Percentiles rank a stretch among this genome's conserved stretches.
Conservation (phyloP, 2,329 filamentous ascomycete species). For the Cercospora brassicicola region DNA sequence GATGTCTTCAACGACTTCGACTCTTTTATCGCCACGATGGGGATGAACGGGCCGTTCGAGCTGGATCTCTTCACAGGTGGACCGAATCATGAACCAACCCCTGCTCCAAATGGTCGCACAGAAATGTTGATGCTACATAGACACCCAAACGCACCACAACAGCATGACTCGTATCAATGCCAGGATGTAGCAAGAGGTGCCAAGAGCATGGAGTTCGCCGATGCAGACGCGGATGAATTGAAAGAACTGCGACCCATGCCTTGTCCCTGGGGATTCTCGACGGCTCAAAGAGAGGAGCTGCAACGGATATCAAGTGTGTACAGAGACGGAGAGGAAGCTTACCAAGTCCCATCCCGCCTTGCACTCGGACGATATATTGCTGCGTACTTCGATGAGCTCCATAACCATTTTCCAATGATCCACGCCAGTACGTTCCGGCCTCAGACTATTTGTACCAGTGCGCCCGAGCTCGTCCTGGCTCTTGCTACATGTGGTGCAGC, state of each 20-base stretch:
- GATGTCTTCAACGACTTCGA: slow-evolving; percentile 16
- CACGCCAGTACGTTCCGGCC: slow-evolving; percentile 8
- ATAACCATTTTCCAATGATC: slow-evolving; percentile 8
- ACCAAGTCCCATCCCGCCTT: background rate
- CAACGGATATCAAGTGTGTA: background rate
- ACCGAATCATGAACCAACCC: background rate
- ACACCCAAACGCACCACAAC: background rate
- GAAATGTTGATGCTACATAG: slow-evolving; percentile 4
- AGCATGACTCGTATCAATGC: background rate
- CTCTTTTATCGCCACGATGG: slow-evolving; percentile 18
- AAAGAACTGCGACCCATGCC: slow-evolving; percentile 8
- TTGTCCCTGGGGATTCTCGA: slow-evolving; percentile 6
- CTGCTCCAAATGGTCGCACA: background rate
- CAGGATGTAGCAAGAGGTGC: background rate
- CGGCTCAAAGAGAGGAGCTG: background rate
- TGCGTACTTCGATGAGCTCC: slow-evolving; percentile 12
- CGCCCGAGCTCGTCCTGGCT: slow-evolving; percentile 10
- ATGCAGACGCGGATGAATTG: slow-evolving; percentile 9
- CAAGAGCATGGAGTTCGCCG: background rate
- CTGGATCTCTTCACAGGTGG: slow-evolving; percentile 1
- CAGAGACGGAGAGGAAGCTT: background rate
- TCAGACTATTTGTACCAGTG: background rate
- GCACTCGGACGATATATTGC: slow-evolving; percentile 4
- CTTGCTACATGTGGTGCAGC: slow-evolving; percentile 6
- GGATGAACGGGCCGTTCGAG: slow-evolving; percentile 10